Conservation (phyloP, 768 basidiomycete species). For the Hygrocybe punicea region DNA sequence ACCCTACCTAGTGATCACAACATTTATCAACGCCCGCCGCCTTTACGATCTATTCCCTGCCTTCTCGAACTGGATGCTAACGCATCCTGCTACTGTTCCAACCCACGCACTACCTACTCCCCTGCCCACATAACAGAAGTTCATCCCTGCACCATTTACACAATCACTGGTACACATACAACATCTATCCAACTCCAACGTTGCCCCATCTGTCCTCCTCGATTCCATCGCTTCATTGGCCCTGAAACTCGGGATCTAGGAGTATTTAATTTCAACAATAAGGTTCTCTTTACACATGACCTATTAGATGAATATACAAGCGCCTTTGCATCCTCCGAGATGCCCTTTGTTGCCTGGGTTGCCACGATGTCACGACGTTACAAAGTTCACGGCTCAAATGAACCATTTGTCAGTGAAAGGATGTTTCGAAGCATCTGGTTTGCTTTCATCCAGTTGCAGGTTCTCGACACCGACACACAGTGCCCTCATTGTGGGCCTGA, state of each 20-base stretch:
- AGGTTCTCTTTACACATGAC: not conserved
- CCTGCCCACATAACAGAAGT: not conserved
- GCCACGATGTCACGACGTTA: no score
- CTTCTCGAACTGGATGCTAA: not conserved
- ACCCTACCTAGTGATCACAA: not conserved
- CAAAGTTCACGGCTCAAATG: no score
- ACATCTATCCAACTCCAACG: constrained; percentile 6
- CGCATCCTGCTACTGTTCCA: not conserved
- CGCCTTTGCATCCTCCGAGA: no score
- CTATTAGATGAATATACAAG: no score
- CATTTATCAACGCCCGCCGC: not conserved
- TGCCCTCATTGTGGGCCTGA: no score
- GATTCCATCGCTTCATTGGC: constrained; percentile 6
- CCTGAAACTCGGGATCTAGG: constrained; percentile 10
- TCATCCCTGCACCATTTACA: constrained; percentile 3
- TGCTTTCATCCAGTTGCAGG: no score
- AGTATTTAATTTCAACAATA: constrained; percentile 17
- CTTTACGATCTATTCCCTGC: not conserved
- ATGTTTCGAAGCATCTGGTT: no score
- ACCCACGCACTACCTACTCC: not conserved
- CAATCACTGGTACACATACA: not conserved
- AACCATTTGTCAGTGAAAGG: no score
- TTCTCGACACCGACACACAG: no score
- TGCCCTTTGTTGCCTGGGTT: no score
- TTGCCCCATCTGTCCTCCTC: constrained; percentile 5